Evolutionary conservation across 1,284 basidiomycete genomes (phyloP), one percentile per base, ranked within the genome.

Genomic region (Cerioporus squamosus): DNA sequence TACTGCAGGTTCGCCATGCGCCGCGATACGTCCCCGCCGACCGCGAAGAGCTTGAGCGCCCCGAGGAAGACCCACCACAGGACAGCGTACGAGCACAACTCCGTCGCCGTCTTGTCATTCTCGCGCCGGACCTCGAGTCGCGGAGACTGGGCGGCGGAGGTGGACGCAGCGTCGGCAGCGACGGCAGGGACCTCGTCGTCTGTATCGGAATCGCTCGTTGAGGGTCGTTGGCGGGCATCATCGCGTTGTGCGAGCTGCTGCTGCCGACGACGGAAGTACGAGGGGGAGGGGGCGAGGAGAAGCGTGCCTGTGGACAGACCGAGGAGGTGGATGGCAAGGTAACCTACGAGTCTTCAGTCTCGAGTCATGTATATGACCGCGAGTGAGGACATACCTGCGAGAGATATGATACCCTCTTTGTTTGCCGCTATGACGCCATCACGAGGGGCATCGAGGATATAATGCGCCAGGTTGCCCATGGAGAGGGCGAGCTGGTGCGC

Each of bases 351-450:
- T 14, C 24, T 44, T 52, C 23, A 58, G 44, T 17, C 31, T 22
- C 15, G 8, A 3, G n/a, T 3, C 17, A 14, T 17, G 2, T 10
- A 36, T 14, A 10, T 2, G 26, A 33, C 18, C 17, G 29, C 31
- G 15, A 36, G 5, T 43, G 18, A 18, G 38, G 26, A 53, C 77
- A 54, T 55, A 89, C 92, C 93, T 47, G 85, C 75, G 24, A 98
- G 79, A 4, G 91, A 95, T 22, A 90, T 81, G 38, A 99, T 69
- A 0, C 97, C 97, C 72, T 98, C 95, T 70, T 97, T 98, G 77
- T 99, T 98, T 39, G 87, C 83, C n/a, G 84, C 86, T 31, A 97
- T 63, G 4, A 96, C 52, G 26, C 80, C 80, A 3, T 75, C 76
- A 1, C 95, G 84, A 2, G 84, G 81, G 0, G 84, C 81, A 0